Evolutionary conservation across 106 monocot genomes (phyloP).

Genomic region (Dendrobium catenatum): DNA sequence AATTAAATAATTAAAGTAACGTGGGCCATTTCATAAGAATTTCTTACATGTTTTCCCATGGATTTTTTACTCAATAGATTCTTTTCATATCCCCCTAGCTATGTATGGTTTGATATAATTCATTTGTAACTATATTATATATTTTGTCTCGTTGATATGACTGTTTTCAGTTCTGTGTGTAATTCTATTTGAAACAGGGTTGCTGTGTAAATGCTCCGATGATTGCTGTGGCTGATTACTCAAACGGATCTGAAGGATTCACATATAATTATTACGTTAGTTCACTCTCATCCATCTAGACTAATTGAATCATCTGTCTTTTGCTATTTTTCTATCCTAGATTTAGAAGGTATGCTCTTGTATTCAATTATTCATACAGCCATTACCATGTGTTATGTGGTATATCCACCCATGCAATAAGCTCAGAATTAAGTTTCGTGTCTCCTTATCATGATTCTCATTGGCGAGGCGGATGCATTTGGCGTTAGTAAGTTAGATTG

Average conservation of each 20-base stretch:
- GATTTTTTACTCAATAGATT: not conserved
- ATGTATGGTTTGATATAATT: not conserved
- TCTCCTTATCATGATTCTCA: not conserved
- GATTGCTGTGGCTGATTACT: conserved; percentile 89
- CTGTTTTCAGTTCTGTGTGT: not conserved
- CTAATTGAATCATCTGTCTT: conserved; percentile 6
- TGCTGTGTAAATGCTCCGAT: conserved; percentile 99
- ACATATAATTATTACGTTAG: conserved; percentile 94
- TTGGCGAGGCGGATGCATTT: not conserved
- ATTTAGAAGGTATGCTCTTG: not conserved
- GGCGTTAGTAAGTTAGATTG: not conserved
- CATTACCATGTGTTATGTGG: not conserved
- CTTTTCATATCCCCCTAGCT: not conserved
- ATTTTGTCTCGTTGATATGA: not conserved
- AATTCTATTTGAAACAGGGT: conserved; percentile 37
- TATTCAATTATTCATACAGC: not conserved
- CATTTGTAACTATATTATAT: not conserved
- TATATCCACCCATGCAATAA: not conserved
- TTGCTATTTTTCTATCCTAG: not conserved
- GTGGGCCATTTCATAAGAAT: no score
- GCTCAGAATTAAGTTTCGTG: not conserved
- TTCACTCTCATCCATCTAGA: conserved; percentile 2
- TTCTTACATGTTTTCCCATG: no score
- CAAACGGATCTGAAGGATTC: conserved; percentile 92
- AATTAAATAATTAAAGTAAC: no score